Base-by-base conservation (phyloP, 208 protist species). In the Acanthamoeba lenticulata region DNA sequence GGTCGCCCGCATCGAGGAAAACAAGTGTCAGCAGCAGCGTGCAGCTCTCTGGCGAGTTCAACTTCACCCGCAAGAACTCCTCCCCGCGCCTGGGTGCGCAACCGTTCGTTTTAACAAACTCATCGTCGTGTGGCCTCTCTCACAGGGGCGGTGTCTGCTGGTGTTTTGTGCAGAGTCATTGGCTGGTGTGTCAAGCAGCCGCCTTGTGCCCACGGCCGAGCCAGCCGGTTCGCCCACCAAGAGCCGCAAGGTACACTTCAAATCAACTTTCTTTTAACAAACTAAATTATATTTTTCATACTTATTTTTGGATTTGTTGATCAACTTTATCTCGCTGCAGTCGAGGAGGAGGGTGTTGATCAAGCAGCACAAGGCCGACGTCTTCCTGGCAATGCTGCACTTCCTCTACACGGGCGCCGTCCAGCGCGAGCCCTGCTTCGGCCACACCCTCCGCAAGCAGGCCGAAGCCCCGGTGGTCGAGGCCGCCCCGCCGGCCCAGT, bases 401-500 rank as follows among this genome's bases (percentile, higher is more conserved):
- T 86, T 45, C n/a, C 38, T 86, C 42, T 86, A 86, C 77, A 86
- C 77, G 17, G 77, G 77, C 0, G 45, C 77, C 42, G 38, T 86
- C 6, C 38, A 13, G 19, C 32, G 77, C 3, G 34, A 1, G 77
- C 38, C 42, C 27, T 86, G 77, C 77, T 86, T 86, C 42, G 77
- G 11, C 19, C 24, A 44, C 45, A 86, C 77, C 24, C 77, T 86
- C 13, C 77, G 77, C 40, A 55, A 86, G 38, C 77, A 55, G 27
- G 38, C 29, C n/a, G 36, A 69, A 1, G 24, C 36, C 65, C 17
- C 11, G 47, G 52, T 24, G 17, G 17, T 38, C 15, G 65, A 74
- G 36, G 15, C 65, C 6, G 9, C 65, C 65, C 65, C 65, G 65
- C 65, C 65, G 11, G 32, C 38, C 65, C 5, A 36, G 36, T 74